Evolutionary conservation across 495 filamentous ascomycete genomes (phyloP), one percentile per base, ranked within the genome.

Genomic region (Platismatia glauca): DNA sequence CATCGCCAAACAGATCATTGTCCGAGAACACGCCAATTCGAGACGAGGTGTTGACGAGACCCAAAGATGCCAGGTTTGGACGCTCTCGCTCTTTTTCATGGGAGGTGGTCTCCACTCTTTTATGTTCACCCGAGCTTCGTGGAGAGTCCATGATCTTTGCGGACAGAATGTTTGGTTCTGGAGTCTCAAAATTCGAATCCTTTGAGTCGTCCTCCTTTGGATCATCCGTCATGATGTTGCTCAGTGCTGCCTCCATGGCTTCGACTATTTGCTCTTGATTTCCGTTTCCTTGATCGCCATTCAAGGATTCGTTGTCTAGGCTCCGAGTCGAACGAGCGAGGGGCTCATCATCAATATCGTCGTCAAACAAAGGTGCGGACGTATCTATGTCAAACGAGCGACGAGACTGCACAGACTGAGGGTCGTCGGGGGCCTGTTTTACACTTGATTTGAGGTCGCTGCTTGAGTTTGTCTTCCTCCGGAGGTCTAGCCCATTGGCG

Each of bases 191-290:
- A 12, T 87, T 71, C 24, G 78, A 82, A 34, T 77, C 78, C 62
- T 79, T 81, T 38, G 85, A 67, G 55, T 88, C 86, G 61, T 90
- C 87, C 1, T 80, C 75, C 59, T 81, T 82, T 2, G 82, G 79
- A 55, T 88, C 81, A 60, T 90, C 85, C 62, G 90, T 91, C 72
- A 99, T 89, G 58, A 99, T 99, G 65, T 91, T 88, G 68, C 89
- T 95, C n/a, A 99, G 77, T 55, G 94, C 94, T 58, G 85, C 86
- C 72, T 97, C 91, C 88, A 99, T 91, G 0, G 90, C 94, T 74
- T 95, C 84, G 22, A 99, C 90, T 38, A 96, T 78, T 66, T 79
- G 70, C 24, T 73, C 78, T 64, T 84, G 75, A 33, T 70, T 76
- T 38, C 71, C 69, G 55, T 76, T 74, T 31, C 69, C 71, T 46